Percentiles rank a stretch among this genome's conserved stretches.
These are phyloP conservation scores for Orbilia quercus DNA, from an alignment of 2,329 filamentous ascomycete genomes.

Conservation along the genomic window DNA sequence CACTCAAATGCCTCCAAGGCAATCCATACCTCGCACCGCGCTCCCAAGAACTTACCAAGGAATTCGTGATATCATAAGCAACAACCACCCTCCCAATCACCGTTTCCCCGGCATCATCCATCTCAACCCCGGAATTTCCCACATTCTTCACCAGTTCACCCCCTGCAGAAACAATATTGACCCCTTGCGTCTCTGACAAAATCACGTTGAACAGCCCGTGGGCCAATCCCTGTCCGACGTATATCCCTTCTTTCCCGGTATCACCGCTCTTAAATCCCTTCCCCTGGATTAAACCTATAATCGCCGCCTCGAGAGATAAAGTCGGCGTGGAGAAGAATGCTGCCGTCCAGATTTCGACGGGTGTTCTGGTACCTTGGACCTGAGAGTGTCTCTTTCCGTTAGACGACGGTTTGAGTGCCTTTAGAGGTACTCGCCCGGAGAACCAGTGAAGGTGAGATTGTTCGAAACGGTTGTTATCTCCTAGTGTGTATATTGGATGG, in stretches of 20 bases:
- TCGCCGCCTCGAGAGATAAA: slow-evolving; percentile 27
- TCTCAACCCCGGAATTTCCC: neutral
- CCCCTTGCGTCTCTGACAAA: slow-evolving; percentile 13
- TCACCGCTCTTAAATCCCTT: slow-evolving; percentile 43
- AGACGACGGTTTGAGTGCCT: neutral
- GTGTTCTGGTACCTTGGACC: neutral
- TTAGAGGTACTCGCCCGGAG: slow-evolving; percentile 20
- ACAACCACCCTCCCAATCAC: slow-evolving; percentile 29
- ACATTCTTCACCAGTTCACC: neutral
- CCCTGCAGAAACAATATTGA: neutral
- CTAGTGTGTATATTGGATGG: slow-evolving; percentile 35
- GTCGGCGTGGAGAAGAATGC: slow-evolving; percentile 50
- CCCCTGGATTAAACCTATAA: slow-evolving; percentile 8
- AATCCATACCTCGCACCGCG: slow-evolving; percentile 28
- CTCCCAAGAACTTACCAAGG: slow-evolving; percentile 25
- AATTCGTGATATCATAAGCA: slow-evolving; percentile 19
- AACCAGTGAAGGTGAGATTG: slow-evolving; percentile 46
- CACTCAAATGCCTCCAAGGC: slow-evolving; percentile 42
- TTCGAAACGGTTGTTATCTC: slow-evolving; percentile 31
- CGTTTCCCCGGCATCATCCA: slow-evolving; percentile 1
- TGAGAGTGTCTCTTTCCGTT: neutral
- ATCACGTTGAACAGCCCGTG: slow-evolving; percentile 41
- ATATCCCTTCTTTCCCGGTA: slow-evolving; percentile 15
- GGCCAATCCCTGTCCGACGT: slow-evolving; percentile 24
- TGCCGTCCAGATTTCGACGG: slow-evolving; percentile 40